These are phyloP conservation scores for Gilbertella persicaria DNA, from an alignment of 371 early-diverging fungal species.

Conservation along the genomic window DNA sequence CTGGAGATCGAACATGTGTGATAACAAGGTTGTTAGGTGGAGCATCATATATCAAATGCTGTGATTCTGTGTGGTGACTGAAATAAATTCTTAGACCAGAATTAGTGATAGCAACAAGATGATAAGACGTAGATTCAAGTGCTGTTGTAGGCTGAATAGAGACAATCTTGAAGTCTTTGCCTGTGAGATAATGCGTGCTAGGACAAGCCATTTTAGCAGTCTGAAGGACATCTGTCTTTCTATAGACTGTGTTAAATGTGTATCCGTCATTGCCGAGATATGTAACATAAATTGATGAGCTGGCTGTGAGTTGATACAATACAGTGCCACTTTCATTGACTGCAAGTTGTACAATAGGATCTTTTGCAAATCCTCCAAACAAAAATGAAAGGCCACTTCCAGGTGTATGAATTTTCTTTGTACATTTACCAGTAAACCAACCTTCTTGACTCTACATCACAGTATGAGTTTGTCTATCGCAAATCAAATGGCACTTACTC, in stretches of 20 bases:
- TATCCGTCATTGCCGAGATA: constrained; percentile 31
- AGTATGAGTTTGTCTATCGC: neutral
- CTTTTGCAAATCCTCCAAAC: constrained; percentile 21
- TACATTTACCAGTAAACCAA: constrained; percentile 80
- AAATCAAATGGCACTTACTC: constrained; percentile 50
- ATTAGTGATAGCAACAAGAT: constrained; percentile 73
- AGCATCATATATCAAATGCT: constrained; percentile 1
- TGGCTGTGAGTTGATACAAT: constrained; percentile 40
- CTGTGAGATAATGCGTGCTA: constrained; percentile 33
- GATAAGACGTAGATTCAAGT: constrained; percentile 58
- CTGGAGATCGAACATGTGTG: constrained; percentile 68
- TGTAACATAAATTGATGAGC: constrained; percentile 65
- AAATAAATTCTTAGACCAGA: constrained; percentile 77
- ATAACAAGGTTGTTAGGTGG: constrained; percentile 57
- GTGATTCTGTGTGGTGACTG: constrained; percentile 33
- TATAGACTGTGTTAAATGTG: constrained; percentile 19
- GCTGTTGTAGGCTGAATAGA: constrained; percentile 66
- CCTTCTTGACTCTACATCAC: constrained; percentile 66
- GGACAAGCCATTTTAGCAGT: constrained; percentile 47
- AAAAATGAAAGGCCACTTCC: constrained; percentile 11
- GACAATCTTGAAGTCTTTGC: constrained; percentile 51
- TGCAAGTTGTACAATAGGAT: constrained; percentile 58
- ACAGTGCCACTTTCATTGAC: constrained; percentile 54
- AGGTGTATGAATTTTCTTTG: constrained; percentile 51
- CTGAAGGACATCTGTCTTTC: constrained; percentile 26